Evolutionary conservation across 2,329 filamentous ascomycete species (phyloP), one percentile per base, ranked within the genome.

Genomic region (Calonectria pseudoturangicola): DNA sequence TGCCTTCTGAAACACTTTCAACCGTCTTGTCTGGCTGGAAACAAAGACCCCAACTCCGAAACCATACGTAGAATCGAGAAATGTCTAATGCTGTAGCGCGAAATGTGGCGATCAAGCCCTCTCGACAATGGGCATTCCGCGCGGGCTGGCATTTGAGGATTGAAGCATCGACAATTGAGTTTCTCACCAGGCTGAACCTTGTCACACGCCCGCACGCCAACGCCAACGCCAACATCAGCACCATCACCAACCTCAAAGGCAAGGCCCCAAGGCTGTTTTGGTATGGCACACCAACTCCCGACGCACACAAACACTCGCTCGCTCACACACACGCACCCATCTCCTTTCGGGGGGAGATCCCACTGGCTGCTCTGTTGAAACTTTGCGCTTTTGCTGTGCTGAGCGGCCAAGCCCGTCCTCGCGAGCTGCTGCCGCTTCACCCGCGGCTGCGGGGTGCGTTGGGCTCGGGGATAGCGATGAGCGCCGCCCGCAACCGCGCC

Each of bases 391-490:
- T 39, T 39, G 36, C 64, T 51, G 36, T 39, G 36, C 64, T 51
- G 36, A 43, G 50, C 50, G 27, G 27, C 62, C 54, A 47, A 58
- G 15, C 63, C 63, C 47, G 63, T 33, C 18, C 62, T 18, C 60
- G 12, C 69, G 13, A 54, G 45, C 43, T 30, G 16, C 70, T 39
- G 65, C 54, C 65, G 69, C 56, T 73, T 60, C 68, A 27, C 43
- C 65, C 43, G 71, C 71, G 72, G 74, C 70, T 79, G 75, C 54
- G 76, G 77, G 75, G 74, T 76, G 47, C 68, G 64, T 68, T 68
- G 36, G 73, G 45, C 56, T 63, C 28, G 71, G 48, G 47, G 48
- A 71, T 77, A 60, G 60, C 60, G 50, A 72, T 51, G 47, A 51
- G 28, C 43, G 21, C 12, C 56, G 16, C 13, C 36, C 67, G 36